Evolutionary conservation across 306 rosid genomes (phyloP).

Genomic region (Cucumis melo): DNA sequence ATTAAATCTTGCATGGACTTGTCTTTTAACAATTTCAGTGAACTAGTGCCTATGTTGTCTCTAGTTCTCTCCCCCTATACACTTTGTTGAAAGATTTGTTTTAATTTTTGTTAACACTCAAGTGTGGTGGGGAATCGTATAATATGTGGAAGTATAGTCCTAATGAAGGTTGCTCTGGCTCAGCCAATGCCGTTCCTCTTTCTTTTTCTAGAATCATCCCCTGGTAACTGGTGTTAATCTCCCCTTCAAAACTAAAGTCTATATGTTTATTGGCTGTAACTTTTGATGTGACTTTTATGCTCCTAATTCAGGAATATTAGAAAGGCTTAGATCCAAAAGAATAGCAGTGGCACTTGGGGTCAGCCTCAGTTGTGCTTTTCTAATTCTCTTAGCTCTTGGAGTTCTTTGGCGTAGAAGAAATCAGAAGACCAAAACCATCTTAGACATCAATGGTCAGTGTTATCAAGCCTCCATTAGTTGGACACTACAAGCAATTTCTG

Average conservation of each 20-base stretch:
- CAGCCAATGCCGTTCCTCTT: constrained; percentile 39
- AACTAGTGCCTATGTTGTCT: constrained; percentile 63
- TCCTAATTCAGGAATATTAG: constrained; percentile 18
- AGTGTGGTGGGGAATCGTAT: constrained; percentile 83
- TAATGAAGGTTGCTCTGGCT: constrained; percentile 69
- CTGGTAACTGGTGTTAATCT: constrained; percentile 21
- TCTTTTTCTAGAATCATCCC: constrained; percentile 42
- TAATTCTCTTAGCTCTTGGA: constrained; percentile 38
- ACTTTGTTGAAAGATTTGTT: constrained; percentile 2
- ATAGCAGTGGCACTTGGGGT: constrained; percentile 76
- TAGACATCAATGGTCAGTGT: constrained; percentile 52
- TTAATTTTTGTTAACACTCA: constrained; percentile 7
- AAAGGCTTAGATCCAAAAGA: constrained; percentile 44
- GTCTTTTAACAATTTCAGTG: constrained; percentile 91
- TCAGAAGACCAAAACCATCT: constrained; percentile 41
- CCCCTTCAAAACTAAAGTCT: neutral
- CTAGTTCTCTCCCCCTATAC: neutral
- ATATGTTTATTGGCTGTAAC: neutral
- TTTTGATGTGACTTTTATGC: neutral
- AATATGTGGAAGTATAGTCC: constrained; percentile 63
- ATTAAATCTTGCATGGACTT: constrained; percentile 66
- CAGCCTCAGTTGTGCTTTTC: constrained; percentile 49
- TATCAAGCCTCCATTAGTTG: constrained; percentile 1
- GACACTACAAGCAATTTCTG: neutral
- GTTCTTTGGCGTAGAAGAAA: constrained; percentile 50